A percentile compares a stretch with the other conserved stretches of the same genome.
Conservation (phyloP, 305 asterid genomes). For the Plantago coronopus region DNA sequence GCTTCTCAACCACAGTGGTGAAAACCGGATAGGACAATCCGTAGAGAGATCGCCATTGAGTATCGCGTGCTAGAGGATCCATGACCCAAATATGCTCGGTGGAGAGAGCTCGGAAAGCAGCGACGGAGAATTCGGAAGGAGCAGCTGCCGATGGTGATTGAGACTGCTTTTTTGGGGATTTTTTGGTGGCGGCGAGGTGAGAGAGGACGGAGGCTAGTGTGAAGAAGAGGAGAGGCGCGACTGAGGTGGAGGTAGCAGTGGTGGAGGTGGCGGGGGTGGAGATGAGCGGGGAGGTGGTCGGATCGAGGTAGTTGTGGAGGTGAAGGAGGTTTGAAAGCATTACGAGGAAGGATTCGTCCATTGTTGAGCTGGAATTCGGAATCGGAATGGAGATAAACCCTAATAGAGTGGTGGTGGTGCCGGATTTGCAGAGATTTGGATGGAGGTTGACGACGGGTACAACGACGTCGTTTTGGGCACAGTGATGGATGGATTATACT, state of each 20-base stretch:
- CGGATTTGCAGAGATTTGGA: too few relatives aligned
- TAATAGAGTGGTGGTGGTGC: too few relatives aligned
- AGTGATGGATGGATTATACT: too few relatives aligned
- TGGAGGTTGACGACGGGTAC: too few relatives aligned
- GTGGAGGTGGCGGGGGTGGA: conserved; percentile 56
- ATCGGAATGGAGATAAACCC: too few relatives aligned
- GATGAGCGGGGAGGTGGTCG: conserved; percentile 64
- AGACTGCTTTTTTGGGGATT: conserved; percentile 33
- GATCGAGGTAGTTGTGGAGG: conserved; percentile 74
- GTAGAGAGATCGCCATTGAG: conserved; percentile 92
- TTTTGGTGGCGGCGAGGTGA: conserved; percentile 57
- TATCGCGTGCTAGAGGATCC: conserved; percentile 94
- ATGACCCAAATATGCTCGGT: conserved; percentile 96
- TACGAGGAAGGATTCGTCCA: conserved; percentile 83
- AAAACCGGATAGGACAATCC: conserved; percentile 94
- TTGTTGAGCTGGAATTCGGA: conserved; percentile 8
- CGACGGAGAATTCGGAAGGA: conserved; percentile 75
- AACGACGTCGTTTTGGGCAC: too few relatives aligned
- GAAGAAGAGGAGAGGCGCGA: conserved; percentile 89
- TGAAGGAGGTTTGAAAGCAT: conserved; percentile 81
- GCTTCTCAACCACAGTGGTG: conserved; percentile 89
- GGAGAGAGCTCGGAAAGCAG: conserved; percentile 95
- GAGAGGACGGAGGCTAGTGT: conserved; percentile 90
- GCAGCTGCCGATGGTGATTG: conserved; percentile 43
- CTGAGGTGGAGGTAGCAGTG: conserved; percentile 68